phyloP scores from a whole-genome alignment of 108 stramenopile species.

The Cyclotella sp. region DNA sequence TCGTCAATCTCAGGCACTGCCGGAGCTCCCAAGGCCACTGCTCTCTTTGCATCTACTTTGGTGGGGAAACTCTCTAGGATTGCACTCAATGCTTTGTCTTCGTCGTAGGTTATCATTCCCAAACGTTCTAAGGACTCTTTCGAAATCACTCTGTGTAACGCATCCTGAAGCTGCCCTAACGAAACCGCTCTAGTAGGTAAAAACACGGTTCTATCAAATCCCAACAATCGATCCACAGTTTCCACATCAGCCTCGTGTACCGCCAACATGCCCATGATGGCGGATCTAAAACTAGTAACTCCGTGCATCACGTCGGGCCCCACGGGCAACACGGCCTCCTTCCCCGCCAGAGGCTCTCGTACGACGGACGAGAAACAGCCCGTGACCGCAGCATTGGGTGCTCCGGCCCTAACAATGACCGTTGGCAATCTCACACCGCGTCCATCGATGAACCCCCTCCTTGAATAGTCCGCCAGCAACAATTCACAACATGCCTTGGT shows the following conservation, averaged over 20 bases:
- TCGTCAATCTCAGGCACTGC: slow-evolving; percentile 45
- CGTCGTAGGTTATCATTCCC: slow-evolving; percentile 53
- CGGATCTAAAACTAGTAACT: slow-evolving; percentile 53
- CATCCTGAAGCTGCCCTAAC: slow-evolving; percentile 48
- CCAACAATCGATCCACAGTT: slow-evolving; percentile 47
- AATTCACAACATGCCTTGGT: slow-evolving; percentile 68
- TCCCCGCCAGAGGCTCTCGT: slow-evolving; percentile 60
- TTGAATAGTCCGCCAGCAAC: slow-evolving; percentile 61
- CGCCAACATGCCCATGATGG: slow-evolving; percentile 51
- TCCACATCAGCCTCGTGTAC: slow-evolving; percentile 51
- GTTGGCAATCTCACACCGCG: slow-evolving; percentile 59
- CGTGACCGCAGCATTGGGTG: slow-evolving; percentile 66
- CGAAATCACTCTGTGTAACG: slow-evolving; percentile 41
- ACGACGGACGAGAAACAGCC: slow-evolving; percentile 54
- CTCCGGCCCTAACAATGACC: slow-evolving; percentile 61
- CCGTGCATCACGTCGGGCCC: slow-evolving; percentile 56
- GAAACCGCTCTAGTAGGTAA: slow-evolving; percentile 54
- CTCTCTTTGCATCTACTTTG: slow-evolving; percentile 55
- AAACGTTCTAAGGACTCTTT: slow-evolving; percentile 21
- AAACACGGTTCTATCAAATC: slow-evolving; percentile 69
- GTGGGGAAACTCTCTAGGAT: slow-evolving; percentile 61
- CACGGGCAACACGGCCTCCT: slow-evolving; percentile 47
- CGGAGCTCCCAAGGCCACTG: slow-evolving; percentile 49
- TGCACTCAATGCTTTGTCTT: slow-evolving; percentile 47
- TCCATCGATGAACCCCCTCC: slow-evolving; percentile 60